Percentiles rank a stretch among this genome's conserved stretches.
phyloP scores from a whole-genome alignment of 108 stramenopile genomes.

The Nannochloropsis granulata region DNA sequence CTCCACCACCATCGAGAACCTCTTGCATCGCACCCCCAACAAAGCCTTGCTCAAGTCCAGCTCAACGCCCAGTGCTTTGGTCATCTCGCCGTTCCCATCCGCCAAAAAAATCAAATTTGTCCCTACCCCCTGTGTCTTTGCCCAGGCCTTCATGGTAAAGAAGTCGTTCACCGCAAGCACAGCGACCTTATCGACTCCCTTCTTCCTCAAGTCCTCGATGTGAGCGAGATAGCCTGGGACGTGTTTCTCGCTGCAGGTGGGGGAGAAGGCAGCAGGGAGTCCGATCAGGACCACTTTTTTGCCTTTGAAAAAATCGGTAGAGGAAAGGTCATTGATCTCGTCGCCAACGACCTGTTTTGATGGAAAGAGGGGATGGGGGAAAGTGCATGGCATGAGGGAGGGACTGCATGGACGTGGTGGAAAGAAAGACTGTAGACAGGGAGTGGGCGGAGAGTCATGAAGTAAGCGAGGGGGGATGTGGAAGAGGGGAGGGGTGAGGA shows the following conservation, averaged over 20 bases:
- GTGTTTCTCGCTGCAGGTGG: conserved; percentile 16
- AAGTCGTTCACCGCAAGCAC: conserved; percentile 11
- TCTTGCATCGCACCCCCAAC: background rate
- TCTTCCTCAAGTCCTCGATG: background rate
- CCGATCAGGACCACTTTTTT: background rate
- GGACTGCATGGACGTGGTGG: too few relatives aligned
- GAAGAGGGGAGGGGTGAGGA: too few relatives aligned
- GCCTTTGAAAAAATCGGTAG: background rate
- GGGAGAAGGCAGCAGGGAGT: conserved; percentile 6
- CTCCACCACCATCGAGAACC: background rate
- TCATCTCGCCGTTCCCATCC: background rate
- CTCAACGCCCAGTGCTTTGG: background rate
- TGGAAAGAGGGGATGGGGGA: too few relatives aligned
- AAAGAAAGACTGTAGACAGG: too few relatives aligned
- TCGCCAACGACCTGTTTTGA: background rate
- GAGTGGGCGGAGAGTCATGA: too few relatives aligned
- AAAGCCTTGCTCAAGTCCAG: background rate
- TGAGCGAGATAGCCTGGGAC: conserved; percentile 2
- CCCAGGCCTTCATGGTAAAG: conserved; percentile 8
- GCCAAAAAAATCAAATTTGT: background rate
- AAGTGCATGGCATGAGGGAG: too few relatives aligned
- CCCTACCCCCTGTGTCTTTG: background rate
- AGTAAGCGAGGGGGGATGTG: too few relatives aligned
- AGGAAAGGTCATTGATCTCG: background rate
- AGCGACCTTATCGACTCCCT: conserved; percentile 3